Evolutionary conservation across 345 rosid genomes (phyloP), one percentile per base, ranked within the genome.

Genomic region (Dipteronia sinensis): DNA sequence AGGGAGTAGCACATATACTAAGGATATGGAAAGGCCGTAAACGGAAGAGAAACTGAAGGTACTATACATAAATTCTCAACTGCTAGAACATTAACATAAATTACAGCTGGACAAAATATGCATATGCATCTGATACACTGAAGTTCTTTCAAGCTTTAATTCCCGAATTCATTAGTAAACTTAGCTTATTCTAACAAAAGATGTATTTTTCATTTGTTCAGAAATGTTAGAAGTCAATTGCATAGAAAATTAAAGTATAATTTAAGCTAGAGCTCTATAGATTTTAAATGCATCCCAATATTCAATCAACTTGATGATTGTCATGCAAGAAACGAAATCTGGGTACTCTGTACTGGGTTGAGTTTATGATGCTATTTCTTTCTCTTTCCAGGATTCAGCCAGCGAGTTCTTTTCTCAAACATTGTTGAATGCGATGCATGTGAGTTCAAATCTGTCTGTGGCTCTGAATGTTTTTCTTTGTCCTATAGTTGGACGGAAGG

Each of bases 21-120:
- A 77, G 73, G 71, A 81, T 64, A 23, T 86, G 80, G 89, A 86
- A 79, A 72, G n/a, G 23, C 27, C 49, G 1, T 16, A 78, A 72
- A 63, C 68, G 81, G 12, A 83, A 49, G 81, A 78, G 34, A 77
- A 67, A 46, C 13, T 85, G 78, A 71, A 71, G 79, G 77, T 65
- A 10, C 17, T 11, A 7, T 42, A n/a, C 25, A 7, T 13, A 17
- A 6, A 27, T 46, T 69, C 38, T 47, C 19, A 69, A 12, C 4
- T 44, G n/a, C 3, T 10, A 46, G 59, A 68, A 68, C 56, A 46
- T 20, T 4, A 65, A 65, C 19, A 65, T 27, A 31, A 65, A 53
- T 53, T 53, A 53, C n/a, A 15, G n/a, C 58, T 53, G 1, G 58
- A 53, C n/a, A 53, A 53, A 46, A 53, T 16, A 15, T 67, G 23